Base-by-base conservation (phyloP, 2,329 filamentous ascomycete genomes). In the Penicillium griseofulvum region DNA sequence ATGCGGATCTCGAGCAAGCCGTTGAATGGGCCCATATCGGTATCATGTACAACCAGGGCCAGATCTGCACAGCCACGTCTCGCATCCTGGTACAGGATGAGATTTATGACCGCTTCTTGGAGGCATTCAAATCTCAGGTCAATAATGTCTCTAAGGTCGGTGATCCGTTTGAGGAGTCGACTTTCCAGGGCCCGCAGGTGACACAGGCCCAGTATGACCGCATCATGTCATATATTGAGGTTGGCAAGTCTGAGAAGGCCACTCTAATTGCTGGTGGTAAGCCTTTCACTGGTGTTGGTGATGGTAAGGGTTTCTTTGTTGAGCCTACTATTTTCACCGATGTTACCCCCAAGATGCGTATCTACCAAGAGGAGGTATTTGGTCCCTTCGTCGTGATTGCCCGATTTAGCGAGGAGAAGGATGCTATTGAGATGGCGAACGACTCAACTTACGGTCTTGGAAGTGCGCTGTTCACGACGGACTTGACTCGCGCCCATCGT, bases 1-100 rank as follows among this genome's bases (percentile, higher is more conserved):
- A 88, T 63, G 85, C 85, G 5, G 84, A 88, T 56, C 65, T 88
- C 24, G 83, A 87, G 5, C 83, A 87, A 68, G 85, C 86, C 4
- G 86, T 89, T 12, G 84, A 87, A 61, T 90, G 88, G 84, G 78
- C 81, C 16, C 85, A 88, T 58, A 67, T 73, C 12, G 77, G 77
- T n/a, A 79, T 81, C 62, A 78, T 81, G 75, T 71, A 72, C 57
- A 72, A 72, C 55, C 70, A 72, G 43, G 70, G 70, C 24, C 70
- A 72, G 47, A 67, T 72, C 17, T 72, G 70, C 57, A 71, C 70
- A 3, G 68, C 70, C 4, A 72, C 70, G 4, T 71, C 69, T 16
- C 70, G 70, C 5, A 68, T 65, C 19, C 33, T 65, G 2, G 63
- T 65, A n/a, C 63, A 65, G 33, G 60, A 65, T 26, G 48, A 62